phyloP scores from a whole-genome alignment of 2,329 filamentous ascomycete species.

The Aspergillus thermomutatus region DNA sequence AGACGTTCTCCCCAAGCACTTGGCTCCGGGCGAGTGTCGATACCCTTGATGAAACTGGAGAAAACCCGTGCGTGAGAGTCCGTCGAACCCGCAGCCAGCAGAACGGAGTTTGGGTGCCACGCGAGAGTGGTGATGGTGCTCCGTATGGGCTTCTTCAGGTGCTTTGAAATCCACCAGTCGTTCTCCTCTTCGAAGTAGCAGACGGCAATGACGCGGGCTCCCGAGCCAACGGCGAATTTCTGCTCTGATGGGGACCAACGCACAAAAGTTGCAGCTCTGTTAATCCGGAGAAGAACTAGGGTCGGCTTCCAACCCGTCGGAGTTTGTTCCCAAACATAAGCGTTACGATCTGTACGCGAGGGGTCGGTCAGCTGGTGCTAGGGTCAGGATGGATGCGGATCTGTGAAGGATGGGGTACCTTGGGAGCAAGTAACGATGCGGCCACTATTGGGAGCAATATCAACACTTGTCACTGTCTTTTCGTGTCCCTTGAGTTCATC shows the following conservation, averaged over 20 bases:
- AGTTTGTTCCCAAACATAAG: constrained; percentile 96
- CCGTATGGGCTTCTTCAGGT: constrained; percentile 97
- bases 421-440: constrained; percentile 98
- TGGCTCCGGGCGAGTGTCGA: constrained; percentile 80
- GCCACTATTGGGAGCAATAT: constrained; percentile 86
- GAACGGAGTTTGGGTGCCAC: constrained; percentile 97
- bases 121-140: constrained; percentile 92
- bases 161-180: constrained; percentile 99
- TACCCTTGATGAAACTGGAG: constrained; percentile 92
- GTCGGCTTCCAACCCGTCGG: constrained; percentile 92
- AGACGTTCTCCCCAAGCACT: constrained; percentile 91
- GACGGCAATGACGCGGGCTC: constrained; percentile 89
- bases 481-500: constrained; percentile 96
- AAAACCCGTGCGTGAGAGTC: constrained; percentile 95
- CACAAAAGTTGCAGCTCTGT: constrained; percentile 92
- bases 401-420: constrained; percentile 51
- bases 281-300: constrained; percentile 93
- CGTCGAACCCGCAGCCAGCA: constrained; percentile 92
- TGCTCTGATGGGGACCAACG: constrained; percentile 95
- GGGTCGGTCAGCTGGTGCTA: constrained; percentile 2
- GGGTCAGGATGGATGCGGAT: not conserved
- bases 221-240: constrained; percentile 96
- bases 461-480: constrained; percentile 93
- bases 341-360: constrained; percentile 73
- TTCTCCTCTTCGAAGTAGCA: constrained; percentile 99